Conservation (phyloP, 352 stramenopile species). For the Phytophthora megakarya region DNA sequence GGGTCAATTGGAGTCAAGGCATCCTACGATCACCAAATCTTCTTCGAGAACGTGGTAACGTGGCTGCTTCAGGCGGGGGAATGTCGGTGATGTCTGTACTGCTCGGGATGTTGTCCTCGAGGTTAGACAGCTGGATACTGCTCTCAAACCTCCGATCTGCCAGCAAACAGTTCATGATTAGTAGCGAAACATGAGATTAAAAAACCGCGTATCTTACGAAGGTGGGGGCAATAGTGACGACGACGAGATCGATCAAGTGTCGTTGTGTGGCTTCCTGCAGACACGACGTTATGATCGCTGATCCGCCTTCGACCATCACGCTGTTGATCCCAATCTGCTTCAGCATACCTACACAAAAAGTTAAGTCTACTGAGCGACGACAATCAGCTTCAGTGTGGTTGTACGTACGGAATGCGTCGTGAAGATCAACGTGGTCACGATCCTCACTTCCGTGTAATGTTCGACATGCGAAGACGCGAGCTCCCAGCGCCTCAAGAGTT, state of each 20-base stretch:
- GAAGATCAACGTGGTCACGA: conserved; percentile 55
- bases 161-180: not conserved
- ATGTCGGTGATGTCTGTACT: conserved; percentile 10
- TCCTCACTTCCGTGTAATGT: conserved; percentile 21
- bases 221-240: conserved; percentile 81
- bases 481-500: conserved; percentile 52
- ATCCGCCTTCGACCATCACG: conserved; percentile 87
- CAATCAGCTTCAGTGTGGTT: too few species aligned
- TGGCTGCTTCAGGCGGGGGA: conserved; percentile 41
- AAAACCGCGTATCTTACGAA: conserved; percentile 75
- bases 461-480: conserved; percentile 47
- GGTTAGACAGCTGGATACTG: conserved; percentile 40
- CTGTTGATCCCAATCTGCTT: conserved; percentile 51
- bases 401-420: conserved; percentile 59
- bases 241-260: conserved; percentile 65
- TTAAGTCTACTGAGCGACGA: too few species aligned
- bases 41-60: conserved; percentile 43
- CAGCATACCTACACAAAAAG: conserved; percentile 35
- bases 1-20: conserved; percentile 16
- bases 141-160: conserved; percentile 67
- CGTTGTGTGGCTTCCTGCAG: conserved; percentile 40
- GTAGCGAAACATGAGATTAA: not conserved
- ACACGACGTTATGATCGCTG: conserved; percentile 76
- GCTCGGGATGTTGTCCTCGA: not conserved
- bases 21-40: conserved; percentile 57